Evolutionary conservation across 441 rosid genomes (phyloP).

Genomic region (Populus tomentosa): DNA sequence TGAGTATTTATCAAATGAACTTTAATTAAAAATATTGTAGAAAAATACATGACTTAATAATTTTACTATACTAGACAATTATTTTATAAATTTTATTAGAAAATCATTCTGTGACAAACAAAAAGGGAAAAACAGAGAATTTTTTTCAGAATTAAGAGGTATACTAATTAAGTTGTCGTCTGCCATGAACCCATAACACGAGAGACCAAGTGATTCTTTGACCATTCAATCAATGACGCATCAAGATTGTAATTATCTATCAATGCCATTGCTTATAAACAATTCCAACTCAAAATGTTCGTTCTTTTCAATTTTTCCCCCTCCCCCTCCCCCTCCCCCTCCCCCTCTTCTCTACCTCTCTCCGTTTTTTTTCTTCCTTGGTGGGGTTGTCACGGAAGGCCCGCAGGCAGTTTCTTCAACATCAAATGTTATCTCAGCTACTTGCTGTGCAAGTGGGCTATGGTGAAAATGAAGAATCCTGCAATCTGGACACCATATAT

Average conservation of each 20-base stretch:
- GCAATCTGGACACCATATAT: constrained; percentile 4
- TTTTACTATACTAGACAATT: too few relatives aligned
- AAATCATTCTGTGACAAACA: background rate
- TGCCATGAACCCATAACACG: background rate
- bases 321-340: too few relatives aligned
- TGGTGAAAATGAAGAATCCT: constrained; percentile 8
- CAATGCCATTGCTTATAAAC: background rate
- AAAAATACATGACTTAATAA: too few relatives aligned
- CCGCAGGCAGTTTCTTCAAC: background rate
- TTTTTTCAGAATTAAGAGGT: background rate
- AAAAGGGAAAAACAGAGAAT: background rate
- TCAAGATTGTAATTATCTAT: too few relatives aligned
- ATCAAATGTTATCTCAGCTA: background rate
- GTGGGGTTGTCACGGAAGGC: background rate
- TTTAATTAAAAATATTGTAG: background rate
- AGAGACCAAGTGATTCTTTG: too few relatives aligned
- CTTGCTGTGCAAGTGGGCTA: constrained; percentile 6
- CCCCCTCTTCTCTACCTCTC: too few relatives aligned
- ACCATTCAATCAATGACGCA: too few relatives aligned
- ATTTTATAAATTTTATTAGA: too few relatives aligned
- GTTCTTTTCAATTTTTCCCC: too few relatives aligned
- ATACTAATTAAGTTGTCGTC: background rate
- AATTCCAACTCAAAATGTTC: background rate
- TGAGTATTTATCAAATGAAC: background rate
- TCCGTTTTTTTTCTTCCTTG: too few relatives aligned